Base-by-base conservation (phyloP, 2,329 filamentous ascomycete species). In the Fusarium palustre region DNA sequence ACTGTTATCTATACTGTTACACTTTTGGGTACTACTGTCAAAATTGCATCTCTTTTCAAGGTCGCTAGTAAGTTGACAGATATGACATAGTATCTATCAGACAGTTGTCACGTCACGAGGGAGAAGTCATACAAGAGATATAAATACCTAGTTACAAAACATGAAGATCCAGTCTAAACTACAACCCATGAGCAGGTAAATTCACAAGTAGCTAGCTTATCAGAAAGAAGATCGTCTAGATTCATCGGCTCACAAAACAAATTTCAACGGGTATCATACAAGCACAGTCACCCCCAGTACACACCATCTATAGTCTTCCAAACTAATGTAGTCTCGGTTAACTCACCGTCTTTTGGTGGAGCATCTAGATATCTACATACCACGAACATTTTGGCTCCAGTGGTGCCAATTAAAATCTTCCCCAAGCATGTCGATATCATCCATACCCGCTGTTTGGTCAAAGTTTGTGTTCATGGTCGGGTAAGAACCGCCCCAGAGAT, bases 381-480 rank as follows among this genome's bases (percentile, higher is more conserved):
- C 80, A 30, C 77, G 77, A 43, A 83, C 78, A 66, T 73, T 82
- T 57, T 82, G 79, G 59, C 81, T 81, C 81, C 83, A 86, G 57
- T 81, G 80, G 49, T 84, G 81, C 84, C 84, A 86, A 66, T 85
- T 80, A 60, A 85, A 85, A 9, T 81, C 78, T 4, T 79, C 77
- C 3, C 82, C 81, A 60, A 80, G 70, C 72, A 82, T 79, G 36
- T 82, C 81, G 43, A 78, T 70, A 25, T 81, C 77, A 48, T 80
- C 79, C 9, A 66, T 42, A 5, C 72, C 63, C 28, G 69, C n/a
- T 20, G 69, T 53, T 20, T 74, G 73, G 33, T 76, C 76, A 31
- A 77, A 75, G 34, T 68, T 74, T 16, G 71, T 64, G 45, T 78
- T 76, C 55, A 74, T 70, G 5, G 69, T 62, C 18, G 76, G 73